These are phyloP conservation scores for Xylaria sp. DNA, from an alignment of 2,329 filamentous ascomycete genomes.

Conservation along the genomic window DNA sequence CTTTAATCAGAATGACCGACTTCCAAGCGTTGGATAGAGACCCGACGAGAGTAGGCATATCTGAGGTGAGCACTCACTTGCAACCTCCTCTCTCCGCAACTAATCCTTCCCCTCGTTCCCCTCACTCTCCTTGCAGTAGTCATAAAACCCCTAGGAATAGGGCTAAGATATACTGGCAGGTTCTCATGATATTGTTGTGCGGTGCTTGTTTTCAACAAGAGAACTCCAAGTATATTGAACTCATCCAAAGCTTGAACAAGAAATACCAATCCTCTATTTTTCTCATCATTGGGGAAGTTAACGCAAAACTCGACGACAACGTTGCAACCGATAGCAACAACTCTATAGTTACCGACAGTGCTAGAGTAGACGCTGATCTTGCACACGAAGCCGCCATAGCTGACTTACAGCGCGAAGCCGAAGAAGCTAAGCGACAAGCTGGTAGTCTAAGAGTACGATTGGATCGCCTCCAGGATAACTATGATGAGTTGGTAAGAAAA, in stretches of 20 bases:
- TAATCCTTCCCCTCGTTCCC: not conserved
- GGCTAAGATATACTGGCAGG: conserved; percentile 32
- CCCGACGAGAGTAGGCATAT: conserved; percentile 59
- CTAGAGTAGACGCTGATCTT: conserved; percentile 56
- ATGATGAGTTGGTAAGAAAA: conserved; percentile 63
- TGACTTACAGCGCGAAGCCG: conserved; percentile 56
- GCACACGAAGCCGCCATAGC: conserved; percentile 62
- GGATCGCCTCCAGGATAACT: conserved; percentile 64
- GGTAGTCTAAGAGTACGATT: conserved; percentile 65
- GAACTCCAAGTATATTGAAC: conserved; percentile 32
- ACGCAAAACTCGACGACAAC: conserved; percentile 42
- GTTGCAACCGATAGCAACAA: conserved; percentile 41
- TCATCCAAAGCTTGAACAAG: conserved; percentile 30
- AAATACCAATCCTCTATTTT: conserved; percentile 41
- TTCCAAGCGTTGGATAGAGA: conserved; percentile 64
- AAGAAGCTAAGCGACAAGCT: conserved; percentile 60
- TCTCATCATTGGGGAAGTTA: conserved; percentile 37
- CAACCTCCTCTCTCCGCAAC: not conserved
- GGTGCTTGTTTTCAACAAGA: conserved; percentile 33
- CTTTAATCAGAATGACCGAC: conserved; percentile 58
- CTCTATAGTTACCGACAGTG: conserved; percentile 37
- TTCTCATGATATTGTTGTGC: conserved; percentile 35
- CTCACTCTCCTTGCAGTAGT: not conserved
- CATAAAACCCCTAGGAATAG: not conserved
- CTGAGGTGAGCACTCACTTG: conserved; percentile 42